Evolutionary conservation across 2,329 filamentous ascomycete species (phyloP), one percentile per base, ranked within the genome.

Genomic region (Stagonosporopsis vannaccii): DNA sequence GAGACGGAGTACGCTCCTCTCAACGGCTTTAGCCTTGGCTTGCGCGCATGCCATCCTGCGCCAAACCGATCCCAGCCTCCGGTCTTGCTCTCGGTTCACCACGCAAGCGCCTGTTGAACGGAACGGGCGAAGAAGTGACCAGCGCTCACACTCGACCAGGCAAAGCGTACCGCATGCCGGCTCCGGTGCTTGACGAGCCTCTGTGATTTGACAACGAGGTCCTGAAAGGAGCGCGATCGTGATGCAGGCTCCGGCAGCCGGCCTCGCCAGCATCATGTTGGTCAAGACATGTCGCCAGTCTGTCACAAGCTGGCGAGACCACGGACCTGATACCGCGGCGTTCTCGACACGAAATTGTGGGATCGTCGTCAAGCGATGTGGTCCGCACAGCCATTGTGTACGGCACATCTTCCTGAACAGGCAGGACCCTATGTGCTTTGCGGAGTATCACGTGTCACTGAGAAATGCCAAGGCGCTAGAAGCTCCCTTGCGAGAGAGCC

Each of bases 1-100:
- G 50, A 53, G 32, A 46, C 50, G 42, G 42, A 41, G 33, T 8
- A 46, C 41, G n/a, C 42, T 41, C 46, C 20, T 42, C 36, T 52
- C 43, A 56, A 56, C 53, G 53, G 53, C 53, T 48, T 43, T 58
- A 51, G 55, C 56, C 66, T 56, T 69, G 56, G 67, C 66, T 70
- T 72, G 56, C 68, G 63, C 71, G 69, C 69, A 71, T 74, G 60
- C 59, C 65, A 62, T 62, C 57, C 45, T 63, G 64, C 60, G 59
- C 70, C 65, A 59, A 66, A 60, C 52, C 58, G 48, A 56, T 59
- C 59, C 62, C 58, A 42, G 23, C 23, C 23, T 28, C 22, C 63
- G 52, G 62, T 61, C 59, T 56, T 55, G 61, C 61, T 61, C 57
- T 69, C 65, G 62, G 64, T 41, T 36, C 52, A 45, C 60, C 62